Conservation (phyloP, 345 rosid species). For the Dimocarpus longan region DNA sequence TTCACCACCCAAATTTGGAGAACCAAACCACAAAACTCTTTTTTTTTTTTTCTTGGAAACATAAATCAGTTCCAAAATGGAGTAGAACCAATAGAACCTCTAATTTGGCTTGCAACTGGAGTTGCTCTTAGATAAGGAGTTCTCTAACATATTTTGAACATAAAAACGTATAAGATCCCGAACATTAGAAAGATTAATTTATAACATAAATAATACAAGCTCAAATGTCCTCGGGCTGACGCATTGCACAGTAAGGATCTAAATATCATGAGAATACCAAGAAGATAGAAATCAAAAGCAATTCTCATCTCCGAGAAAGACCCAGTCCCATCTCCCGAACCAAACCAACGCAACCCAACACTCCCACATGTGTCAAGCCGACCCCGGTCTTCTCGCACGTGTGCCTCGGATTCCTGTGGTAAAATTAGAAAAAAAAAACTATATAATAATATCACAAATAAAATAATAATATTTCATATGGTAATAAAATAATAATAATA, state of each 20-base stretch:
- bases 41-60: no score
- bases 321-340: neutral
- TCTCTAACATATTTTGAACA: no score
- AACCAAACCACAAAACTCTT: no score
- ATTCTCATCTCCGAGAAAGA: neutral
- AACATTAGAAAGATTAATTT: no score
- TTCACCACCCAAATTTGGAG: no score
- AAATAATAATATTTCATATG: neutral
- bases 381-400: conserved; percentile 24
- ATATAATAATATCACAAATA: no score
- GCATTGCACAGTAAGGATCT: neutral
- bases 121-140: no score
- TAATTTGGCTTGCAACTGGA: no score
- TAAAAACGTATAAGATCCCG: no score
- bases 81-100: no score
- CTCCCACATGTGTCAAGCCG: conserved; percentile 1
- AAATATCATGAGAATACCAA: conserved; percentile 9
- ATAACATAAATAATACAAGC: no score
- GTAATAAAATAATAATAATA: neutral
- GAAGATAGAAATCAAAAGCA: conserved; percentile 3
- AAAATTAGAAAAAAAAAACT: neutral
- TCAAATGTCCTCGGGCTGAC: neutral
- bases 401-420: conserved; percentile 2
- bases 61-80: no score
- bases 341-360: neutral